Evolutionary conservation across 139 green algal genomes (phyloP).

Genomic region (Eudorina sp.): DNA sequence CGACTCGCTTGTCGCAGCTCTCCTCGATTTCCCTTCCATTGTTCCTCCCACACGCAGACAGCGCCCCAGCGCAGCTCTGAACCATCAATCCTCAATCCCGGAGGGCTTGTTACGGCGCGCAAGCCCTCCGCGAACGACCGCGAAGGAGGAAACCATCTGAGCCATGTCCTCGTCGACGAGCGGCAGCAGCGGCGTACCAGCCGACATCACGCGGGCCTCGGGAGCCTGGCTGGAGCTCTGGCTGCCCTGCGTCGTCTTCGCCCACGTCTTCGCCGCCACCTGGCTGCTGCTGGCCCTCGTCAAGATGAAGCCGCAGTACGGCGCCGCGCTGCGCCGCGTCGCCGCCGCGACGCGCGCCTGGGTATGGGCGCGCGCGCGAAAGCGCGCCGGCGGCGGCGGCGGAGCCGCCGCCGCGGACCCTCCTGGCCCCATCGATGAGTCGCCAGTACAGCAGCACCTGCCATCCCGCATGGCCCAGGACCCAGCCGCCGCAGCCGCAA

Average conservation of each 20-base stretch:
- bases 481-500: too few relatives aligned
- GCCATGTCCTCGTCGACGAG: background rate
- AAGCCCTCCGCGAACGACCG: too few relatives aligned
- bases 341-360: background rate
- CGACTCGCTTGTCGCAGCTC: too few relatives aligned
- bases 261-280: constrained; percentile 51
- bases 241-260: constrained; percentile 53
- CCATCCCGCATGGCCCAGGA: too few relatives aligned
- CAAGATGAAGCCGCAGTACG: constrained; percentile 44
- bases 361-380: background rate
- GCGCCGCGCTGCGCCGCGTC: background rate
- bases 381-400: background rate
- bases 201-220: background rate
- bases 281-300: constrained; percentile 46
- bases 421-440: too few relatives aligned
- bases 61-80: too few relatives aligned
- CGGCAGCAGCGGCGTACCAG: background rate
- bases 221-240: constrained; percentile 48
- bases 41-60: too few relatives aligned
- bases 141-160: background rate
- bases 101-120: too few relatives aligned
- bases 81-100: too few relatives aligned
- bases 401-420: background rate
- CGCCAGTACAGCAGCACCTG: too few relatives aligned
- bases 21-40: too few relatives aligned